phyloP scores from a whole-genome alignment of 2,329 filamentous ascomycete genomes.

The Sporothrix euskadiensis region DNA sequence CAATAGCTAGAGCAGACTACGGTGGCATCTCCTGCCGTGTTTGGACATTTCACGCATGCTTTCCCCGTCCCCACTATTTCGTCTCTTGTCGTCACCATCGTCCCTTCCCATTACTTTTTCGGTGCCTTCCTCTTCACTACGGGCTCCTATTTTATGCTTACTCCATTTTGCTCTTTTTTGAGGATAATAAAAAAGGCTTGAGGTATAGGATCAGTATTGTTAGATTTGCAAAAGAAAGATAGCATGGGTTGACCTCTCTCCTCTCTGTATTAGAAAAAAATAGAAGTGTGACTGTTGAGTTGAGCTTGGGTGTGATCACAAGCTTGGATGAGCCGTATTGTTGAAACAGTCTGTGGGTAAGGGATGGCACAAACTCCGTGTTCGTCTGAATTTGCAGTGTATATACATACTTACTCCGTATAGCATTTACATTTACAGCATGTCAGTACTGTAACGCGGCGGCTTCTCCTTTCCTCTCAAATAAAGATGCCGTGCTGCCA shows the following conservation, averaged over 20 bases:
- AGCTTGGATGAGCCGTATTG: neutral
- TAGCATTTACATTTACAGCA: neutral
- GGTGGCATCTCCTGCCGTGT: slow-evolving; percentile 9
- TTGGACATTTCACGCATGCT: neutral
- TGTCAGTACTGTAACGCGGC: neutral
- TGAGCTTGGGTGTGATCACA: neutral
- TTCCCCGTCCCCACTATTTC: neutral
- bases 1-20: neutral
- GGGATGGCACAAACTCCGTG: neutral
- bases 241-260: too few relatives aligned
- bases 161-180: too few relatives aligned
- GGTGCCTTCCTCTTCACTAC: too few relatives aligned
- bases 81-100: neutral
- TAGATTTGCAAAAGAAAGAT: too few relatives aligned
- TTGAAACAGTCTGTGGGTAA: slow-evolving; percentile 7
- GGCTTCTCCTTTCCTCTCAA: neutral
- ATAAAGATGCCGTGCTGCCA: neutral
- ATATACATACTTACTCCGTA: too few relatives aligned
- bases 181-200: too few relatives aligned
- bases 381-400: neutral
- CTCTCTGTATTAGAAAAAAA: neutral
- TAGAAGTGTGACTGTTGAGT: neutral
- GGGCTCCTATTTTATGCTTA: too few relatives aligned
- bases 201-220: too few relatives aligned
- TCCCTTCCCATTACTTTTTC: neutral